Percentiles rank a stretch among this genome's conserved stretches.
Conservation (phyloP, 176 grass and related monocot species). For the Carex parvula region DNA sequence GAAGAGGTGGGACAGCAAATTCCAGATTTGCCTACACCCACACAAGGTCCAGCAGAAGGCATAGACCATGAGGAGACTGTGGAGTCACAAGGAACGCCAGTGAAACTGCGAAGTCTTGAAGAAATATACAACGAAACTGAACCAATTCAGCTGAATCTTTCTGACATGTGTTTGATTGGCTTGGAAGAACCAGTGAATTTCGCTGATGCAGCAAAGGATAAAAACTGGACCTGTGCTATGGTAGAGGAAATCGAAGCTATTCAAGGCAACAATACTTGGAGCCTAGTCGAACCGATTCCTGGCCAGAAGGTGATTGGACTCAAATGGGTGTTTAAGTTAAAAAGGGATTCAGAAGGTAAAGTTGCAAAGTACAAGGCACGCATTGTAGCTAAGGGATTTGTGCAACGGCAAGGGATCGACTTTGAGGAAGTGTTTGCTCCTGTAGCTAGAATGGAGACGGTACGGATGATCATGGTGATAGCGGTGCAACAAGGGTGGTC, state of each 20-base stretch:
- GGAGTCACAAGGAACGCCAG: neutral
- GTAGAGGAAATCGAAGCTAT: neutral
- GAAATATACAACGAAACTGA: neutral
- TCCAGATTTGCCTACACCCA: neutral
- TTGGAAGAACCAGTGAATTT: neutral
- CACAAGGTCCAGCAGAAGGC: too few species aligned
- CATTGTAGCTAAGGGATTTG: neutral
- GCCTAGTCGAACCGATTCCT: neutral
- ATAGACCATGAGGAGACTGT: neutral
- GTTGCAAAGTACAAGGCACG: neutral
- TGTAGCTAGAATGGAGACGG: neutral
- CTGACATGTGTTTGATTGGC: neutral
- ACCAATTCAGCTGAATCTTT: neutral
- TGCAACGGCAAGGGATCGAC: neutral
- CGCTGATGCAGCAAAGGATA: neutral
- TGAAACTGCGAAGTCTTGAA: neutral
- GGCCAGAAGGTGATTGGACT: neutral
- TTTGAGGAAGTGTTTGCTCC: neutral
- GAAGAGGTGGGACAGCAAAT: neutral
- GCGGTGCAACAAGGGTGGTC: neutral
- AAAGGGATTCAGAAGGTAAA: neutral
- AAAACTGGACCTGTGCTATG: neutral
- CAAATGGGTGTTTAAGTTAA: neutral
- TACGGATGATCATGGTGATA: neutral
- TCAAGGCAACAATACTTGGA: neutral